Percentiles rank a stretch among this genome's conserved stretches.
phyloP scores from a whole-genome alignment of 345 rosid genomes.

The Rubroshorea leprosula region DNA sequence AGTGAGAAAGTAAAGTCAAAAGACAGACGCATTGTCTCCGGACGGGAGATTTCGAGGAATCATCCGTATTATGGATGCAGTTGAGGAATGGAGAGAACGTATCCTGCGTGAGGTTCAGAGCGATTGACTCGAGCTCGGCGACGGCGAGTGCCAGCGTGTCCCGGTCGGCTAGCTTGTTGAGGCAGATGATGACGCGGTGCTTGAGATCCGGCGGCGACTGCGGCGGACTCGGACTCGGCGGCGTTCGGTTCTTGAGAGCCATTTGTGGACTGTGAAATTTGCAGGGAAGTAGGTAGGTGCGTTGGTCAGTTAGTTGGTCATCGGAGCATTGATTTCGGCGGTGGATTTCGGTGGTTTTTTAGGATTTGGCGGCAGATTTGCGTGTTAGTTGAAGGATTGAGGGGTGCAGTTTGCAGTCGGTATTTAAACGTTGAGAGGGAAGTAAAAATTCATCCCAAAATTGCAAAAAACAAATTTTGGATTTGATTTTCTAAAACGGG shows the following conservation, averaged over 20 bases:
- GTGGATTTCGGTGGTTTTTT: not conserved
- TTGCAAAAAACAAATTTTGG: not conserved
- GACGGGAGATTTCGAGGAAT: constrained; percentile 64
- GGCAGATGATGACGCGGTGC: constrained; percentile 67
- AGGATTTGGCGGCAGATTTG: not conserved
- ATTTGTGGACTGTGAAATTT: constrained; percentile 11
- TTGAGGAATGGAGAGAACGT: constrained; percentile 60
- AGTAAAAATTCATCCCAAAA: not conserved
- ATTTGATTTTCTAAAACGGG: not conserved
- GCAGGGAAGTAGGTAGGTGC: not conserved
- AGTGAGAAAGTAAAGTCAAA: constrained; percentile 62
- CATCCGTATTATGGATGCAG: constrained; percentile 73
- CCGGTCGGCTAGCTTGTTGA: constrained; percentile 90
- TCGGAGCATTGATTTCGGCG: constrained; percentile 6
- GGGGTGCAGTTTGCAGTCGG: not conserved
- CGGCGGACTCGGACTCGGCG: constrained; percentile 22
- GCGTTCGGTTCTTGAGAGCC: constrained; percentile 40
- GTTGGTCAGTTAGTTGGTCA: not conserved
- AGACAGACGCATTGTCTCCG: constrained; percentile 74
- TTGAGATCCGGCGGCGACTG: constrained; percentile 55
- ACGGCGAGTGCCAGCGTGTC: constrained; percentile 74
- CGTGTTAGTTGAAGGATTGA: not conserved
- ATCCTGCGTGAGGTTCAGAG: constrained; percentile 45
- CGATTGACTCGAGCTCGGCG: constrained; percentile 78
- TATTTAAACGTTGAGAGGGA: constrained; percentile 14